These are phyloP conservation scores for Epithele typhae DNA, from an alignment of 768 basidiomycete species.

Conservation along the genomic window DNA sequence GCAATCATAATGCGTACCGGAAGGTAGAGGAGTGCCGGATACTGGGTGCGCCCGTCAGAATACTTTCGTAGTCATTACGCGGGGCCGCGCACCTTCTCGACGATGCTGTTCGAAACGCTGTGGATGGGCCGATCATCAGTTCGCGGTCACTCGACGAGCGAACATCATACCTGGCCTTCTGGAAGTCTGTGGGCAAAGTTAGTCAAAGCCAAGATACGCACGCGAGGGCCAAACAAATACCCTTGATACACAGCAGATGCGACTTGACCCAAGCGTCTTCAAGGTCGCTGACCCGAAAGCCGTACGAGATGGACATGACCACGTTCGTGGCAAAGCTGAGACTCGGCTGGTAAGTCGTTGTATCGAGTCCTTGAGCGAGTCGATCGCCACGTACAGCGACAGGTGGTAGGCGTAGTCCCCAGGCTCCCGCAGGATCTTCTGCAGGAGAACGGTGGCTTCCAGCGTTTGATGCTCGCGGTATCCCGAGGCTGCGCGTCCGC, in stretches of 20 bases:
- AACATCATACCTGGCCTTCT: not conserved
- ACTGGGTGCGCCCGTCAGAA: not conserved
- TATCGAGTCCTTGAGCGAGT: not conserved
- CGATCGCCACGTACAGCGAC: not conserved
- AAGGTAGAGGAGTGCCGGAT: not conserved
- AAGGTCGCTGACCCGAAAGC: not conserved
- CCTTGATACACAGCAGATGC: too few relatives aligned
- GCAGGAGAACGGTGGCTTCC: not conserved
- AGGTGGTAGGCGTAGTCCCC: not conserved
- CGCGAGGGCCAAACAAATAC: too few relatives aligned
- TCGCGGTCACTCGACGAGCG: too few relatives aligned
- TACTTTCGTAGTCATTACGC: too few relatives aligned
- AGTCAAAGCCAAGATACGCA: too few relatives aligned
- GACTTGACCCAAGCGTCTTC: too few relatives aligned
- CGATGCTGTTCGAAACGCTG: too few relatives aligned
- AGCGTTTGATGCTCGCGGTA: not conserved
- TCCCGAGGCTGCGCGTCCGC: not conserved
- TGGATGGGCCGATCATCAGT: too few relatives aligned
- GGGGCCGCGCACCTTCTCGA: too few relatives aligned
- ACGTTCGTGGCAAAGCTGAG: constrained; percentile 5
- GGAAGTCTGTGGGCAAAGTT: not conserved
- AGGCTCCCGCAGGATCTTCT: not conserved
- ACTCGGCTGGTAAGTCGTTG: too few relatives aligned
- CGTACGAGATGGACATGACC: constrained; percentile 5
- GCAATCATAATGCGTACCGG: not conserved